Base-by-base conservation (phyloP, 371 early-diverging fungal genomes). In the Gilbertella persicaria region DNA sequence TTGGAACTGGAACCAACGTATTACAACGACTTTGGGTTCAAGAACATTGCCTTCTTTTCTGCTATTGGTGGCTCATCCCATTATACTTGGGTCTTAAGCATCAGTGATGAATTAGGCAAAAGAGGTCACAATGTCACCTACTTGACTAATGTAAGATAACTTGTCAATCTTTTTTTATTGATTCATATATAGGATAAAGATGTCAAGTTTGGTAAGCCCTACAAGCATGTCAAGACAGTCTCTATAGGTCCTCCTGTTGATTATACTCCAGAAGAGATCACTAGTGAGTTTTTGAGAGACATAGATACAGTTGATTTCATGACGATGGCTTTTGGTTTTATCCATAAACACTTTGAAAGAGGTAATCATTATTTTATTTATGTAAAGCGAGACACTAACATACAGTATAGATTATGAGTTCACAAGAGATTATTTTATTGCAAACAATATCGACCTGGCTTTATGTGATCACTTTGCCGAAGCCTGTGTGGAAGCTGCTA, bases 101-200 rank as follows among this genome's bases (percentile, higher is more conserved):
- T 53, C 14, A 28, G 30, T 8, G 53, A 53, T 36, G 36, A 50
- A 25, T 40, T 50, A 3, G 50, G 50, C 13, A 13, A 13, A 8
- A 40, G 52, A 7, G 52, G 52, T 13, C 43, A 52, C 12, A 52
- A 33, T 13, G 25, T 50, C n/a, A 30, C 35, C 8, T 55, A 41
- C 42, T 19, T 51, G 5, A 50, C 56, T 19, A 47, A 39, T 13
- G 62, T 55, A 55, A 55, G 45, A 21, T 9, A 13, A n/a, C 5
- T 37, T 36, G 26, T 5, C n/a, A 8, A 7, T 19, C 1, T n/a
- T 17, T 20, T 39, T 6, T 19, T 10, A 16, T 19, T 39, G 19
- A 19, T 37, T 12, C 9, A 35, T 4, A 19, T 8, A 28, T 28
- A 50, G 50, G 28, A 39, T 3, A 28, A 40, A 2, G 50, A 50